phyloP scores from a whole-genome alignment of 441 rosid species.

The Gossypium gossypioides region DNA sequence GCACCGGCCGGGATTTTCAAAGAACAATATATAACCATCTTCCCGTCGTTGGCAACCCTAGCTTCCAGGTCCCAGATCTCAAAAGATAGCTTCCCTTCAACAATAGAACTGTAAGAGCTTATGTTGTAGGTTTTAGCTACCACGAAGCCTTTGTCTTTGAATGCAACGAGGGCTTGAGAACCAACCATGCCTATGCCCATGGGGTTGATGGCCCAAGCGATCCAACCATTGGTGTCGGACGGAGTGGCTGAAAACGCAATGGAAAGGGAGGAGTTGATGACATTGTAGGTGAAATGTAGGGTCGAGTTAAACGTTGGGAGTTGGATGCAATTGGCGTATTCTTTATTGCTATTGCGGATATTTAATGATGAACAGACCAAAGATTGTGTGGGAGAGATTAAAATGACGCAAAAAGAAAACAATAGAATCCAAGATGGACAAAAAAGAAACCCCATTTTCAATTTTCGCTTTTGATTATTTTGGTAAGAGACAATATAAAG shows the following conservation, averaged over 20 bases:
- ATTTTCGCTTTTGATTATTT: too few species aligned
- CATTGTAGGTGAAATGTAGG: slow-evolving; percentile 64
- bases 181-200: slow-evolving; percentile 45
- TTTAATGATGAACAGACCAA: slow-evolving; percentile 42
- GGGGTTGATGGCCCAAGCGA: slow-evolving; percentile 73
- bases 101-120: slow-evolving; percentile 16
- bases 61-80: slow-evolving; percentile 36
- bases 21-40: slow-evolving; percentile 34
- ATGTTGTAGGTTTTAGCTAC: slow-evolving; percentile 40
- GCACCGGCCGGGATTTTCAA: slow-evolving; percentile 39
- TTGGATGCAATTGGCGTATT: slow-evolving; percentile 33
- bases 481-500: background rate
- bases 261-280: slow-evolving; percentile 59
- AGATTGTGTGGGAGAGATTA: slow-evolving; percentile 33
- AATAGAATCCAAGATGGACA: slow-evolving; percentile 15
- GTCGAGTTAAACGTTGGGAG: slow-evolving; percentile 40
- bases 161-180: slow-evolving; percentile 57
- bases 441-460: slow-evolving; percentile 20
- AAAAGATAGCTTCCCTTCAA: slow-evolving; percentile 32
- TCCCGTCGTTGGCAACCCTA: slow-evolving; percentile 18
- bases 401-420: background rate
- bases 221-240: slow-evolving; percentile 44
- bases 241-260: slow-evolving; percentile 59
- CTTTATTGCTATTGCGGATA: slow-evolving; percentile 15
- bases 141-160: slow-evolving; percentile 22